These are phyloP conservation scores for Naganishia vaughanmartiniae DNA, from an alignment of 768 basidiomycete species.

Conservation along the genomic window DNA sequence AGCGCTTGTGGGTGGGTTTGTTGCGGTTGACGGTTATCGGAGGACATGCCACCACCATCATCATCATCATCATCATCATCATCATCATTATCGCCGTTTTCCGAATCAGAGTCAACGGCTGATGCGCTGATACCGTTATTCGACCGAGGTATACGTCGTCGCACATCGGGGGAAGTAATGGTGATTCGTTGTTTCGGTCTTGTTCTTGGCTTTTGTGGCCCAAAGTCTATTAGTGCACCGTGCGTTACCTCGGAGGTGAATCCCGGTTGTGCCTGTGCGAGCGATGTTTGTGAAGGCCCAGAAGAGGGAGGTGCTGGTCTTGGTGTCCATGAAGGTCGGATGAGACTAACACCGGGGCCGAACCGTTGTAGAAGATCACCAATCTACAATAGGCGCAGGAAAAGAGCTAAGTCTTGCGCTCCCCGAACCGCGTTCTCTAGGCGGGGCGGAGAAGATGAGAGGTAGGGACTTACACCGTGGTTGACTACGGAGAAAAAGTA, in stretches of 20 bases:
- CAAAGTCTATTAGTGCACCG: background rate
- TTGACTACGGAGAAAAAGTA: conserved; percentile 90
- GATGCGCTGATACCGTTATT: background rate
- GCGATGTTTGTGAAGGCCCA: background rate
- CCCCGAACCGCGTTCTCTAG: background rate
- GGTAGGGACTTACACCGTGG: conserved; percentile 61
- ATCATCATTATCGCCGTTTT: background rate
- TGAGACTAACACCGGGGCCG: conserved; percentile 79
- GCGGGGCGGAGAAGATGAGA: background rate
- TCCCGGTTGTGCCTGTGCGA: too few relatives aligned
- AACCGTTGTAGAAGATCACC: conserved; percentile 73
- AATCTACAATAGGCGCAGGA: conserved; percentile 51
- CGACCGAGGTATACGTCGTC: background rate
- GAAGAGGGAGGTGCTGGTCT: conserved; percentile 39
- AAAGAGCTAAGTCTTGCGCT: background rate
- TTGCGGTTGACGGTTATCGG: background rate
- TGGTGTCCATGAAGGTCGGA: conserved; percentile 69
- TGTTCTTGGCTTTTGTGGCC: background rate
- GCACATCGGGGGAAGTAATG: background rate
- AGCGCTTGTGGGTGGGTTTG: background rate
- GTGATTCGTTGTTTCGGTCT: background rate
- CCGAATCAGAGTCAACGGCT: background rate
- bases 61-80: background rate
- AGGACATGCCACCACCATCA: background rate
- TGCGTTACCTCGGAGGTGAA: too few relatives aligned